Percentiles rank a stretch among this genome's conserved stretches.
phyloP scores from a whole-genome alignment of 2,329 filamentous ascomycete species.

The Nemania diffusa region DNA sequence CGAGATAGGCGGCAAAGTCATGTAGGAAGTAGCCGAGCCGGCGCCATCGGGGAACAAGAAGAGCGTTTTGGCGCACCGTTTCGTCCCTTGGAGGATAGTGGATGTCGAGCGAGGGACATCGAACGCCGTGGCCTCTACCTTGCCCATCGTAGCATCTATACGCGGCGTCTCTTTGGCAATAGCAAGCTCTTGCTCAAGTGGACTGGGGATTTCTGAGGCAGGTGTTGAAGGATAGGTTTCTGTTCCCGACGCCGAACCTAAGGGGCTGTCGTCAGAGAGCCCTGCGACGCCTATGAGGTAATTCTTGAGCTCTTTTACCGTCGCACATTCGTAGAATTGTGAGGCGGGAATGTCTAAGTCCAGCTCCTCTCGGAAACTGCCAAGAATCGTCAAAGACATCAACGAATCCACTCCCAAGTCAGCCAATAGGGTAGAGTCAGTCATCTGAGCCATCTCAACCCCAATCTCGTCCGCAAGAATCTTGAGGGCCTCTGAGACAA shows the following conservation, averaged over 20 bases:
- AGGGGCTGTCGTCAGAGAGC: not conserved
- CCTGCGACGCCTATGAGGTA: not conserved
- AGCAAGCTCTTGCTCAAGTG: not conserved
- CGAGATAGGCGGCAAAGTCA: not conserved
- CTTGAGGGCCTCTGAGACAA: constrained; percentile 5
- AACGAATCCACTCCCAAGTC: constrained; percentile 28
- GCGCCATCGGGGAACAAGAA: not conserved
- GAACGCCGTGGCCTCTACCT: not conserved
- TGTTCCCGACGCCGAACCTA: not conserved
- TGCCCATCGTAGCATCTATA: not conserved
- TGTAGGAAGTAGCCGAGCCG: not conserved
- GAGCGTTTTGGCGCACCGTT: not conserved
- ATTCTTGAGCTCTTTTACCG: not conserved
- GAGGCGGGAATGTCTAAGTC: constrained; percentile 16
- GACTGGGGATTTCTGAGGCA: not conserved
- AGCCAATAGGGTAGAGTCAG: constrained; percentile 5
- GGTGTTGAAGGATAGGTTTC: not conserved
- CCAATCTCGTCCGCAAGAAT: constrained; percentile 29
- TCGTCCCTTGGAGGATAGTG: not conserved
- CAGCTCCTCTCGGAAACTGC: constrained; percentile 17
- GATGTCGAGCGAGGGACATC: not conserved
- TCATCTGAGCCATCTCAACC: constrained; percentile 14
- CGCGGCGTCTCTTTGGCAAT: not conserved
- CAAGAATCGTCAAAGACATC: constrained; percentile 12
- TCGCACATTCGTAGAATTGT: not conserved